These are phyloP conservation scores for Dipsacomyces acuminosporus DNA, from an alignment of 371 early-diverging fungal species.

Conservation along the genomic window DNA sequence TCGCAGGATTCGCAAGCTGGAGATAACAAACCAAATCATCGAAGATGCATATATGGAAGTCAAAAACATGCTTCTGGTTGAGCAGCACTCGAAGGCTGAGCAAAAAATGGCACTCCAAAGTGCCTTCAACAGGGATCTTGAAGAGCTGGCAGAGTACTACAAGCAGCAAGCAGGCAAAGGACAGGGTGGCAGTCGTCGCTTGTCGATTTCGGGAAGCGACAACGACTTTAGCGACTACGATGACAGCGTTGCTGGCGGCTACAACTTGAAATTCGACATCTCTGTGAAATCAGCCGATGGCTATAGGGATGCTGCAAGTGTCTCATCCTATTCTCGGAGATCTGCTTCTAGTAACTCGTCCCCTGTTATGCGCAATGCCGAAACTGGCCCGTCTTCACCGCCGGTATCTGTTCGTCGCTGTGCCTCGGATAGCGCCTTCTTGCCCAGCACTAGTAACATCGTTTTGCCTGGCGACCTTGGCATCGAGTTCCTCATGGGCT, in stretches of 20 bases:
- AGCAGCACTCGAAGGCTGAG: constrained; percentile 32
- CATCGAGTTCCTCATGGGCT: neutral
- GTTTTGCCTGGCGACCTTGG: neutral
- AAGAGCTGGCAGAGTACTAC: constrained; percentile 17
- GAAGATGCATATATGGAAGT: constrained; percentile 41
- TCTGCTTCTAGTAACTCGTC: neutral
- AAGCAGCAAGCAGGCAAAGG: constrained; percentile 1
- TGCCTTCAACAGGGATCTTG: constrained; percentile 36
- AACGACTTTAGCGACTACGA: constrained; percentile 8
- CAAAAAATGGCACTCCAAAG: constrained; percentile 32
- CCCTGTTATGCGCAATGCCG: neutral
- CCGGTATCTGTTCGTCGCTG: neutral
- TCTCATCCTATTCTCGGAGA: too few species aligned
- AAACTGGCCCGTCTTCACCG: neutral
- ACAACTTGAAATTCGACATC: neutral
- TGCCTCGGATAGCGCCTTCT: neutral
- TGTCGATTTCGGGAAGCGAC: constrained; percentile 1
- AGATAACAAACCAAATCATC: constrained; percentile 43
- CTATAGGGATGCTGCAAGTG: neutral
- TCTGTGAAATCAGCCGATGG: too few species aligned
- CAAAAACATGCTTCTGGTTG: constrained; percentile 31
- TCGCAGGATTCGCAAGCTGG: constrained; percentile 43
- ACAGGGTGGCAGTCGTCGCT: too few species aligned
- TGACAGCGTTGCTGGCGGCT: neutral
- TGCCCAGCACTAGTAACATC: neutral